Conservation (phyloP, 2,329 filamentous ascomycete species). For the Biscogniauxia mediterranea region DNA sequence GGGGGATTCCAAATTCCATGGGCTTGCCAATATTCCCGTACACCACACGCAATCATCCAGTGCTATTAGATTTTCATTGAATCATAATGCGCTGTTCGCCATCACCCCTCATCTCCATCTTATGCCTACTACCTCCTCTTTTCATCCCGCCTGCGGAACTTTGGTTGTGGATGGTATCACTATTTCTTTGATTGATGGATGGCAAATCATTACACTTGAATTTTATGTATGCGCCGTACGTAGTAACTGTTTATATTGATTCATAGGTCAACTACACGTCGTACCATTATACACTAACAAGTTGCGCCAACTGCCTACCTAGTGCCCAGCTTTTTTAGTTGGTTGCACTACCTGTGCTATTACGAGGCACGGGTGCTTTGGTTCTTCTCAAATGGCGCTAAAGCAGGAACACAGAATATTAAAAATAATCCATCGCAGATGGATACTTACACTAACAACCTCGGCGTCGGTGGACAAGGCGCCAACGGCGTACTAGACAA, state of each 20-base stretch:
- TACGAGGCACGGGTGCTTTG: background rate
- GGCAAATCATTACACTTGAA: background rate
- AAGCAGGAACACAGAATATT: conserved; percentile 18
- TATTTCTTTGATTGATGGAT: background rate
- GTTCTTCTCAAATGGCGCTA: conserved; percentile 17
- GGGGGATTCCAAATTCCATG: background rate
- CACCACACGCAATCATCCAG: background rate
- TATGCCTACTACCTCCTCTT: background rate
- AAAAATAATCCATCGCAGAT: too few species aligned
- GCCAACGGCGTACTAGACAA: conserved; percentile 17
- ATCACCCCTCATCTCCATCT: background rate
- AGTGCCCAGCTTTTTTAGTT: too few species aligned
- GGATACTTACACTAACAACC: conserved; percentile 5
- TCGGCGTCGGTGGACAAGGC: conserved; percentile 11
- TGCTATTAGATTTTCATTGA: background rate
- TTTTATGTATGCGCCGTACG: too few species aligned
- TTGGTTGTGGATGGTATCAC: background rate
- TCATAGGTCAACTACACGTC: too few species aligned
- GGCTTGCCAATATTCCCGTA: background rate
- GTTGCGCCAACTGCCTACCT: too few species aligned
- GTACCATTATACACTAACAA: too few species aligned
- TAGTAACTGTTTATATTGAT: too few species aligned
- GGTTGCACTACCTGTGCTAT: too few species aligned
- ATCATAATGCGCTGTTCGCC: background rate
- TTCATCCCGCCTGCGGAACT: background rate